Conservation (phyloP, 257 asterid species). For the Fraxinus cuspidata region DNA sequence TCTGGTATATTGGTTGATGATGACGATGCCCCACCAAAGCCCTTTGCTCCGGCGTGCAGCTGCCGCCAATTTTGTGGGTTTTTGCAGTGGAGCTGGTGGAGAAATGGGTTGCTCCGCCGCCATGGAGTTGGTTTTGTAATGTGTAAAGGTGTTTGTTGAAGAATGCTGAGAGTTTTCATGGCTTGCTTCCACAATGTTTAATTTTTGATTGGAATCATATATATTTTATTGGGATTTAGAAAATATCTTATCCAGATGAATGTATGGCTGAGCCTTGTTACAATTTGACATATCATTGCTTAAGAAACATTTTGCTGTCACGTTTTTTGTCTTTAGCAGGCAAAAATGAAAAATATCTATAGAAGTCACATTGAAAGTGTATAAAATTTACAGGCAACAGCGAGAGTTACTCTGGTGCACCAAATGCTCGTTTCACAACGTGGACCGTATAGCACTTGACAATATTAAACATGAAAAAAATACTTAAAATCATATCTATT, state of each 20-base stretch:
- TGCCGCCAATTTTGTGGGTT: constrained; percentile 50
- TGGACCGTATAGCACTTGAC: too few relatives aligned
- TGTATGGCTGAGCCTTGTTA: constrained; percentile 43
- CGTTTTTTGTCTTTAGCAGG: constrained; percentile 18
- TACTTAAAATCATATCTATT: neutral
- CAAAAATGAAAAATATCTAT: constrained; percentile 21
- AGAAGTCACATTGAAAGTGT: too few relatives aligned
- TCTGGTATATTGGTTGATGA: constrained; percentile 11
- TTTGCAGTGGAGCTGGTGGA: constrained; percentile 25
- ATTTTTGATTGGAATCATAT: constrained; percentile 8
- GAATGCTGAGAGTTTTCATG: constrained; percentile 51
- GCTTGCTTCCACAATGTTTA: constrained; percentile 22
- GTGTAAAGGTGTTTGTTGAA: constrained; percentile 35
- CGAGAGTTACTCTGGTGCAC: too few relatives aligned
- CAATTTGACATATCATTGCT: neutral
- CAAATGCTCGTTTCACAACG: too few relatives aligned
- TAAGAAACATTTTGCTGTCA: neutral
- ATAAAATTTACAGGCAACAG: too few relatives aligned
- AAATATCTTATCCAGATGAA: constrained; percentile 44
- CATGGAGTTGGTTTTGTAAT: constrained; percentile 28
- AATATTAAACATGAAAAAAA: neutral
- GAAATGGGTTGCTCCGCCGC: constrained; percentile 31
- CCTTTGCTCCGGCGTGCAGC: constrained; percentile 58
- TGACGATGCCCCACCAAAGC: constrained; percentile 39
- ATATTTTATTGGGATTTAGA: neutral